Base-by-base conservation (phyloP, 2,329 filamentous ascomycete genomes). In the Scorias spongiosa region DNA sequence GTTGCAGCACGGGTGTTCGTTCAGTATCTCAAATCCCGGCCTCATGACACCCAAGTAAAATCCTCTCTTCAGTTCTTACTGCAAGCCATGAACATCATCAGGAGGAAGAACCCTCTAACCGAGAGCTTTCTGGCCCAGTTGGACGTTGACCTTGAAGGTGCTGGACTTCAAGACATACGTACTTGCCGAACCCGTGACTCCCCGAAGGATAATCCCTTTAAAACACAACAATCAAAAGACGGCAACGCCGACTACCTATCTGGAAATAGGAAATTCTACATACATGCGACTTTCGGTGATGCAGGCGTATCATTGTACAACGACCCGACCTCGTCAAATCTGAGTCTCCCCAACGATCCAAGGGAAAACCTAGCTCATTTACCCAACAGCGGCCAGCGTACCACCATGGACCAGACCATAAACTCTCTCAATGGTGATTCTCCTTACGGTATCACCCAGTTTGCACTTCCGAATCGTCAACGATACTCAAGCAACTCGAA, bases 1-100 rank as follows among this genome's bases (percentile, higher is more conserved):
- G 88, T 96, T n/a, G 83, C 89, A 10, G 85, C 89, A 17, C 77
- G 91, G 42, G 89, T 96, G 0, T 96, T 96, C 57, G 81, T 96
- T 7, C 89, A 96, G 60, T 95, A 93, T 56, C 71, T 96, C n/a
- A 95, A 93, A 63, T 91, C 84, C 45, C 75, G 82, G n/a, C 86
- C 88, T 0, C 81, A 89, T 28, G 89, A 96, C 61, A 77, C 72
- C 57, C 84, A 78, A 61, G 83, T 77, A 51, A 77, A 71, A 14
- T 81, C 89, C 44, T 88, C 87, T 0, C 67, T 96, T n/a, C 80
- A 88, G 44, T 96, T 98, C 59, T 72, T 96, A 12, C 72, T 96
- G 2, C 80, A 81, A 15, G 88, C 89, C 5, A 93, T 98, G 79
- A 83, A 87, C 51, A 86, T 84, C 3, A 65, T 96, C 51, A 93